These are phyloP conservation scores for Penicillium angulare DNA, from an alignment of 495 filamentous ascomycete species.

Conservation along the genomic window DNA sequence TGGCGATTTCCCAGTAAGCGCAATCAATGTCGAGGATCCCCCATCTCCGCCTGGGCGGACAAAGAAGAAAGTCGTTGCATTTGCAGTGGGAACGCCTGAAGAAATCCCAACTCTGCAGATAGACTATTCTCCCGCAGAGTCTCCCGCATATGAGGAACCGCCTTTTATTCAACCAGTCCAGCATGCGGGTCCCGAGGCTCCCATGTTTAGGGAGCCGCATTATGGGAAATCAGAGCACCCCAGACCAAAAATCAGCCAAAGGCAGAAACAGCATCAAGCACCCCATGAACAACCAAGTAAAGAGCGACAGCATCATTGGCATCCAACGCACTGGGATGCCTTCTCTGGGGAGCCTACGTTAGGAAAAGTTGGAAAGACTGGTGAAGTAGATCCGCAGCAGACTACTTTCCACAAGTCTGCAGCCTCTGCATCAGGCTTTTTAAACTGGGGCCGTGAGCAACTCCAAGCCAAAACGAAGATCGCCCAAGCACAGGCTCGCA, in stretches of 20 bases:
- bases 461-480: slow-evolving; percentile 29
- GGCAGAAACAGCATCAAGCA: no score
- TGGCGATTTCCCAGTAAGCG: slow-evolving; percentile 1
- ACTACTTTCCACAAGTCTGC: slow-evolving; percentile 23
- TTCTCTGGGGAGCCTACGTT: slow-evolving; percentile 50
- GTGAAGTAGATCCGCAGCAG: slow-evolving; percentile 19
- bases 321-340: slow-evolving; percentile 45
- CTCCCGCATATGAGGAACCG: neutral
- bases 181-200: neutral
- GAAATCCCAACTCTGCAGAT: neutral
- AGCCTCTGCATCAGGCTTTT: slow-evolving; percentile 21
- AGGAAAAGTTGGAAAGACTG: slow-evolving; percentile 27
- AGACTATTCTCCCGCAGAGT: neutral
- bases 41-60: neutral
- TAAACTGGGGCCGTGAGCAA: slow-evolving; percentile 35
- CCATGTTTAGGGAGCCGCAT: neutral
- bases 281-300: neutral
- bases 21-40: neutral
- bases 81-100: neutral
- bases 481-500: slow-evolving; percentile 25
- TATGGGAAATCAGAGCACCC: neutral
- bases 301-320: neutral
- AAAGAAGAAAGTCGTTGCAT: neutral
- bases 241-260: neutral
- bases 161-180: slow-evolving; percentile 1